A percentile compares a stretch with the other conserved stretches of the same genome.
phyloP scores from a whole-genome alignment of 2,329 filamentous ascomycete genomes.

The Aureobasidium sp. region DNA sequence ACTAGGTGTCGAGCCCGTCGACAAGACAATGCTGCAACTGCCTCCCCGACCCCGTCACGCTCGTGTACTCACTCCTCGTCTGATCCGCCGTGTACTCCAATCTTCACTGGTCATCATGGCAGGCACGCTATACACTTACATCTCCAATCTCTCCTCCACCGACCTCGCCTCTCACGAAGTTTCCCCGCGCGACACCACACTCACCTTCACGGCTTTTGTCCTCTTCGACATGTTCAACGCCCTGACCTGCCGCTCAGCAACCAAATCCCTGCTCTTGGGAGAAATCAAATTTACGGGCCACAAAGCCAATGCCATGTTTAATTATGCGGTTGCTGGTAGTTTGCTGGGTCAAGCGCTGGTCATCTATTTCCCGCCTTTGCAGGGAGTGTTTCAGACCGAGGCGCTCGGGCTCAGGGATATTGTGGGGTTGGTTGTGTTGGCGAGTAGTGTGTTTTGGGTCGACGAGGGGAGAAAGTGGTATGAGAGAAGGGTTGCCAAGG shows the following conservation, averaged over 20 bases:
- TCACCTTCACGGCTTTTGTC: slow-evolving; percentile 98
- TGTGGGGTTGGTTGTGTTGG: slow-evolving; percentile 60
- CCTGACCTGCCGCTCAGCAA: slow-evolving; percentile 81
- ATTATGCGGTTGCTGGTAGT: slow-evolving; percentile 84
- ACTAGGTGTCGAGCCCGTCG: slow-evolving; percentile 88
- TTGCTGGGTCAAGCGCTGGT: slow-evolving; percentile 80
- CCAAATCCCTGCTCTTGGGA: slow-evolving; percentile 78
- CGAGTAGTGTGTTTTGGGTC: slow-evolving; percentile 89
- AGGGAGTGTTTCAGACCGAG: slow-evolving; percentile 94
- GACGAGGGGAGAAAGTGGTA: slow-evolving; percentile 83
- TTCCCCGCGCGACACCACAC: slow-evolving; percentile 90
- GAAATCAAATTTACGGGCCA: slow-evolving; percentile 58
- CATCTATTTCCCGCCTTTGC: slow-evolving; percentile 89
- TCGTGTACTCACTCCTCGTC: slow-evolving; percentile 75
- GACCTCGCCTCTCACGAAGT: slow-evolving; percentile 51
- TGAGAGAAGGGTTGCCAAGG: slow-evolving; percentile 35
- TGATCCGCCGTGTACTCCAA: slow-evolving; percentile 78
- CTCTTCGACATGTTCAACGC: slow-evolving; percentile 99
- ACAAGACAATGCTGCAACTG: slow-evolving; percentile 85
- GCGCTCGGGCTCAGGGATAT: slow-evolving; percentile 68
- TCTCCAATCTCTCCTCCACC: slow-evolving; percentile 80
- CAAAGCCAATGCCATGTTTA: slow-evolving; percentile 87
- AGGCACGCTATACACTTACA: slow-evolving; percentile 85
- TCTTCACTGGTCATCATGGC: slow-evolving; percentile 85
- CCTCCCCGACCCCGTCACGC: slow-evolving; percentile 82